Evolutionary conservation across 2,329 filamentous ascomycete genomes (phyloP), one percentile per base, ranked within the genome.

Genomic region (Rosellinia necatrix): DNA sequence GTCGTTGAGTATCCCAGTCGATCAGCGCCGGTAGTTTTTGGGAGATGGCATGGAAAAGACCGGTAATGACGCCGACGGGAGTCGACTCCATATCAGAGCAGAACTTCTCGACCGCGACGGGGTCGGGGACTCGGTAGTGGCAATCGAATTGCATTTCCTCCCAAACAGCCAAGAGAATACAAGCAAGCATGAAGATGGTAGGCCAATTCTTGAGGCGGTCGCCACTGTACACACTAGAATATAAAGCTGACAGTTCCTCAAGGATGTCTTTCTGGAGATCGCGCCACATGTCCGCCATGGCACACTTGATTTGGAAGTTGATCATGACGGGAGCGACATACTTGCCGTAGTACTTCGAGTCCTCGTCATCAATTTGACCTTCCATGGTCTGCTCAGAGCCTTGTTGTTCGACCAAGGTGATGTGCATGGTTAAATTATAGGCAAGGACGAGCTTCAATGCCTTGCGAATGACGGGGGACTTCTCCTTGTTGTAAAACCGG

Each of bases 131-230:
- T 49, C 93, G 89, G 81, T 96, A 97, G 77, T 96, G 91, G 81
- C 90, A 96, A 77, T 97, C 93, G 70, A 97, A 97, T 74, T 97
- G 92, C 86, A 97, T 97, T 81, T 96, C 89, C 74, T 97, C 93
- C 93, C 93, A 97, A 17, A 97, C 91, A 9, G 91, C 91, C 43
- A 97, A 82, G 29, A 97, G 84, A 61, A 97, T 94, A 4, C 91
- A 92, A 8, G 92, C 93, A 53, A 97, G 82, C 84, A 97, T 96
- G 82, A 97, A 97, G 72, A 97, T 97, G 44, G 92, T 97, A 2
- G 93, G 93, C 93, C 93, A 97, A 78, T 97, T 96, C 85, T 96
- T 97, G 66, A 97, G 85, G 75, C 96, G 93, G 74, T 97, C 93
- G 57, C 93, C 93, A 67, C 90, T 96, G 82, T 97, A 97, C 40